phyloP scores from a whole-genome alignment of 2,329 filamentous ascomycete species.

The Xylogone sp. region DNA sequence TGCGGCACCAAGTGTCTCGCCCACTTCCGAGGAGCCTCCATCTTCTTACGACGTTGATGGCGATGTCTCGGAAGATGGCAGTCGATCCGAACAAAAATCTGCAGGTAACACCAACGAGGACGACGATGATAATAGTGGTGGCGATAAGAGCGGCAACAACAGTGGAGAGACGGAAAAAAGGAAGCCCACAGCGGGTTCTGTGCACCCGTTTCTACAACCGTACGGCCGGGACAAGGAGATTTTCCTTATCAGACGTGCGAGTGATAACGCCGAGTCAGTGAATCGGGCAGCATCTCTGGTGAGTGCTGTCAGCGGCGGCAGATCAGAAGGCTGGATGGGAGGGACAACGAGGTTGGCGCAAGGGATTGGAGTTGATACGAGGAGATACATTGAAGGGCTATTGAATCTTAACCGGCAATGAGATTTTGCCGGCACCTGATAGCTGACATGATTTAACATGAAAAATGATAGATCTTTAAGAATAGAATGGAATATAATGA shows the following conservation, averaged over 20 bases:
- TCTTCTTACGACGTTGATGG: not conserved
- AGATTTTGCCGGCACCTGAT: no score
- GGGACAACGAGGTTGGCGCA: slow-evolving; percentile 61
- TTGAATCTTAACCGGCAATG: slow-evolving; percentile 47
- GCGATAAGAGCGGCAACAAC: not conserved
- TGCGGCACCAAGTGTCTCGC: not conserved
- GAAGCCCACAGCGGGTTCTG: slow-evolving; percentile 14
- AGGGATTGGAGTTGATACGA: slow-evolving; percentile 74
- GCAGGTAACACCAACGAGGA: not conserved
- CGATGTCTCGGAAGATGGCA: not conserved
- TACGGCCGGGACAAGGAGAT: slow-evolving; percentile 50
- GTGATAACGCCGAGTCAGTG: slow-evolving; percentile 42
- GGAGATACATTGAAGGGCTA: slow-evolving; percentile 69
- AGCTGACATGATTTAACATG: no score
- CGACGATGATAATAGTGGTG: not conserved
- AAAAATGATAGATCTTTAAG: no score
- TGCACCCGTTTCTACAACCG: slow-evolving; percentile 24
- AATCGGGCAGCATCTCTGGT: slow-evolving; percentile 28
- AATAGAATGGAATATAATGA: no score
- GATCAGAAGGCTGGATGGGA: slow-evolving; percentile 40
- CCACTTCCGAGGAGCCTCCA: not conserved
- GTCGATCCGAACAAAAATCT: not conserved
- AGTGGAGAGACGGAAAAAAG: not conserved
- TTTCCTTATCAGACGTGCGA: slow-evolving; percentile 55
- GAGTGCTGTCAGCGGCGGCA: not conserved